Percentiles rank a stretch among this genome's conserved stretches.
Evolutionary conservation across 129 eudicot species (phyloP).

Genomic region (Lactuca saligna): DNA sequence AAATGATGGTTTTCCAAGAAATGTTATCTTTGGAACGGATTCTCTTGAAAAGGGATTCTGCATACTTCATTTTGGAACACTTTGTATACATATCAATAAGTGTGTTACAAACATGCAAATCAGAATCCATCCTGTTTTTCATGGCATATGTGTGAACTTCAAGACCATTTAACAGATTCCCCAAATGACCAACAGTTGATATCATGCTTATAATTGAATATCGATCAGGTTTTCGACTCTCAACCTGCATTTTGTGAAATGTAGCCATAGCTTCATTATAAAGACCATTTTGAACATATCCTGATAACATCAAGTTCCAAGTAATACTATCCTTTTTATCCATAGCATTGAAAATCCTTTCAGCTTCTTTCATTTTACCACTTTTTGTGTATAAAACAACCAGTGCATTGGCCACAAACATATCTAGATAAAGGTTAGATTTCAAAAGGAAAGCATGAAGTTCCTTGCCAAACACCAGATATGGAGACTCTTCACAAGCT

Average conservation of each 20-base stretch:
- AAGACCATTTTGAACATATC: conserved; percentile 66
- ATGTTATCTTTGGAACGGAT: conserved; percentile 46
- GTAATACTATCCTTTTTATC: conserved; percentile 55
- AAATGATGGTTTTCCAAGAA: conserved; percentile 64
- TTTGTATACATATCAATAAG: conserved; percentile 78
- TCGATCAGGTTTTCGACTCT: conserved; percentile 53
- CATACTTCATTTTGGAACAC: conserved; percentile 47
- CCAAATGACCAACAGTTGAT: conserved; percentile 51
- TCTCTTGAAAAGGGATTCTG: conserved; percentile 53
- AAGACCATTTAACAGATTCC: conserved; percentile 49
- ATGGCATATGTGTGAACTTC: conserved; percentile 79
- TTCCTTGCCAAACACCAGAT: conserved; percentile 41
- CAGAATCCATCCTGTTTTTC: conserved; percentile 53
- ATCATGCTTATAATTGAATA: conserved; percentile 58
- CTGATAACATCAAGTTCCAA: conserved; percentile 77
- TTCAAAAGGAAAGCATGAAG: conserved; percentile 67
- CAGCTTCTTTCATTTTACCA: conserved; percentile 60
- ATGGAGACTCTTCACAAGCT: conserved; percentile 52
- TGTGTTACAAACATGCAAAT: conserved; percentile 71
- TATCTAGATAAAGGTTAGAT: conserved; percentile 36
- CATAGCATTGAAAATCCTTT: conserved; percentile 38
- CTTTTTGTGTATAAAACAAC: conserved; percentile 59
- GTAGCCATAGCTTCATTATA: conserved; percentile 45
- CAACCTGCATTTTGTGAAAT: conserved; percentile 45
- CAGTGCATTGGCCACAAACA: conserved; percentile 68